phyloP scores from a whole-genome alignment of 164 flowering plant genomes.

The Vitis cinerea region DNA sequence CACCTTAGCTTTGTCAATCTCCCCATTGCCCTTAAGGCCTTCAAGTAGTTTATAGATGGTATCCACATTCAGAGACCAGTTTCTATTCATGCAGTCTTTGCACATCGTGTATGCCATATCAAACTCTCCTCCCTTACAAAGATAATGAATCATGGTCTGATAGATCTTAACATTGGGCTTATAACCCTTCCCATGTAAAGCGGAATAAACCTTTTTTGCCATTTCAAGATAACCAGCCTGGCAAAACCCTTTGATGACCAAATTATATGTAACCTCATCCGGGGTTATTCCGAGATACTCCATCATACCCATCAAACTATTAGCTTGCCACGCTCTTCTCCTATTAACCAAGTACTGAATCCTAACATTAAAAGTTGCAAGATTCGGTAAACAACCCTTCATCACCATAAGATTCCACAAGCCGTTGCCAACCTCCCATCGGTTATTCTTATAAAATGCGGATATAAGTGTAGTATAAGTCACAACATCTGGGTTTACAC shows the following conservation, averaged over 20 bases:
- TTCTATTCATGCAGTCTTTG: slow-evolving; percentile 56
- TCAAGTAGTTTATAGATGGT: slow-evolving; percentile 48
- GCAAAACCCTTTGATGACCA: slow-evolving; percentile 77
- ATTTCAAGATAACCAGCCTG: slow-evolving; percentile 52
- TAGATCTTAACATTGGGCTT: slow-evolving; percentile 62
- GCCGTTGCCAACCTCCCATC: slow-evolving; percentile 55
- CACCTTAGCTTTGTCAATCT: slow-evolving; percentile 34
- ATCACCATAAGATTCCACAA: slow-evolving; percentile 78
- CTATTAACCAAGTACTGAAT: slow-evolving; percentile 56
- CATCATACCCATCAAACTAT: slow-evolving; percentile 54
- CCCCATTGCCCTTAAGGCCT: slow-evolving; percentile 46
- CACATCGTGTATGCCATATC: slow-evolving; percentile 58
- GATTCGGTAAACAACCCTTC: slow-evolving; percentile 57
- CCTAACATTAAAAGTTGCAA: slow-evolving; percentile 74
- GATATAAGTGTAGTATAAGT: slow-evolving; percentile 73
- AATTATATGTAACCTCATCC: slow-evolving; percentile 74
- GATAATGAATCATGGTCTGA: slow-evolving; percentile 82
- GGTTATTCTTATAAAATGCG: slow-evolving; percentile 43
- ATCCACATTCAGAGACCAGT: slow-evolving; percentile 57
- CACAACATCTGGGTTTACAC: slow-evolving; percentile 61
- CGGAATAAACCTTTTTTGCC: slow-evolving; percentile 67
- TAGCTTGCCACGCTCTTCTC: slow-evolving; percentile 62
- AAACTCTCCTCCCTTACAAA: slow-evolving; percentile 53
- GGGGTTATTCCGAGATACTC: slow-evolving; percentile 40
- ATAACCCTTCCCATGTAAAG: slow-evolving; percentile 38